Percentiles rank a stretch among this genome's conserved stretches.
These are phyloP conservation scores for Singerocomus inundabilis DNA, from an alignment of 1,284 basidiomycete genomes.

Conservation along the genomic window DNA sequence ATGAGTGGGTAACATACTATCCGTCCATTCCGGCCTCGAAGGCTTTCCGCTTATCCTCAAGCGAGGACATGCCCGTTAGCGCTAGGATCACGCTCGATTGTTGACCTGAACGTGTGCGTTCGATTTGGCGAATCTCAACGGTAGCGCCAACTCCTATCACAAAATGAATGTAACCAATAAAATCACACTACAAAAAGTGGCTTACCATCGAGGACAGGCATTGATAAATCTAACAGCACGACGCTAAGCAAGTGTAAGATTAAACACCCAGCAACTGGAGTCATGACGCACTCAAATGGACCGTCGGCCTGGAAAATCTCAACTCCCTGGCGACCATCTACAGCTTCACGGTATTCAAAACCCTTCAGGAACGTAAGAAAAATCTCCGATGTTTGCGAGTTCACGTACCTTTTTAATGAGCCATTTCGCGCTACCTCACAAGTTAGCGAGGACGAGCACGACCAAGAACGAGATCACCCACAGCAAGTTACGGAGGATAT, in stretches of 20 bases:
- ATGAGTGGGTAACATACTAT: constrained; percentile 62
- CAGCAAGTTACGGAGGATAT: constrained; percentile 70
- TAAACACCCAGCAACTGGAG: constrained; percentile 5
- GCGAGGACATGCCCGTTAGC: constrained; percentile 88
- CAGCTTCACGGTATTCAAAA: constrained; percentile 76
- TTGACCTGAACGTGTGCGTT: constrained; percentile 47
- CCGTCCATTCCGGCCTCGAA: constrained; percentile 94
- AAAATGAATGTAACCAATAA: neutral
- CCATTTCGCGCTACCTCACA: constrained; percentile 68
- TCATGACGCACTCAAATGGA: constrained; percentile 68
- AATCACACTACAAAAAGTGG: neutral
- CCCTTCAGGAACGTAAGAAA: constrained; percentile 45
- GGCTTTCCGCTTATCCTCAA: constrained; percentile 89
- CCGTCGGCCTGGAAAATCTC: constrained; percentile 67
- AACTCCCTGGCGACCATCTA: constrained; percentile 84
- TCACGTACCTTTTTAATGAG: constrained; percentile 61
- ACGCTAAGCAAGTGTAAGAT: constrained; percentile 48
- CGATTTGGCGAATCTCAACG: constrained; percentile 77
- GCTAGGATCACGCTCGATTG: constrained; percentile 74
- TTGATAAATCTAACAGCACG: constrained; percentile 86
- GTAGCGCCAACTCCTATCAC: constrained; percentile 76
- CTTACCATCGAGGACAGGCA: constrained; percentile 87
- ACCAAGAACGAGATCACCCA: constrained; percentile 35
- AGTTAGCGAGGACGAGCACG: constrained; percentile 4
- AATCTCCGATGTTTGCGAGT: neutral